Evolutionary conservation across 345 rosid species (phyloP).

Genomic region (Hirschfeldia incana): DNA sequence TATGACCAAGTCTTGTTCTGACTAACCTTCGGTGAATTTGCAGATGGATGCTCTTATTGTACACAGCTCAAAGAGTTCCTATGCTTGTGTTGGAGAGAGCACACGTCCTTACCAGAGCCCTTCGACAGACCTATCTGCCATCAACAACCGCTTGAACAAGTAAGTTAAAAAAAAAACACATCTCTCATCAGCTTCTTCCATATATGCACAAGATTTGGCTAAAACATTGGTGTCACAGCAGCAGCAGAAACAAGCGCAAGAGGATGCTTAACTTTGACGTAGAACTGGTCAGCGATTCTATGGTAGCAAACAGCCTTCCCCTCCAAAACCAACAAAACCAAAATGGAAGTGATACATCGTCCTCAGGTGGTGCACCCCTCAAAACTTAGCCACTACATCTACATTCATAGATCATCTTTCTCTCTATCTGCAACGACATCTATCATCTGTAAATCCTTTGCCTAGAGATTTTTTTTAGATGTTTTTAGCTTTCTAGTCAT

Average conservation of each 20-base stretch:
- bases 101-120: slow-evolving; percentile 97
- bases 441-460: slow-evolving; percentile 22
- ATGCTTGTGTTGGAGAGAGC: slow-evolving; percentile 99
- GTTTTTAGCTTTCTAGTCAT: slow-evolving; percentile 36
- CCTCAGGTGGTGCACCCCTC: not conserved
- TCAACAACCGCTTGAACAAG: slow-evolving; percentile 86
- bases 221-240: slow-evolving; percentile 11
- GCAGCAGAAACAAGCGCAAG: slow-evolving; percentile 62
- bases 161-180: slow-evolving; percentile 27
- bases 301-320: slow-evolving; percentile 85
- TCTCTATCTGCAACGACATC: not conserved
- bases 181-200: not conserved
- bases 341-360: slow-evolving; percentile 29
- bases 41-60: slow-evolving; percentile 95
- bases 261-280: slow-evolving; percentile 71
- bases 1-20: not conserved
- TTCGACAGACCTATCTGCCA: slow-evolving; percentile 88
- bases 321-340: slow-evolving; percentile 48
- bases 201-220: not conserved
- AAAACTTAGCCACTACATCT: slow-evolving; percentile 39
- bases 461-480: slow-evolving; percentile 18
- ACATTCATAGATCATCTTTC: slow-evolving; percentile 11
- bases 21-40: slow-evolving; percentile 18
- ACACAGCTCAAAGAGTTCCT: slow-evolving; percentile 82
- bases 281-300: slow-evolving; percentile 89